Evolutionary conservation across 345 rosid species (phyloP), one percentile per base, ranked within the genome.

Genomic region (Eutrema yunnanense): DNA sequence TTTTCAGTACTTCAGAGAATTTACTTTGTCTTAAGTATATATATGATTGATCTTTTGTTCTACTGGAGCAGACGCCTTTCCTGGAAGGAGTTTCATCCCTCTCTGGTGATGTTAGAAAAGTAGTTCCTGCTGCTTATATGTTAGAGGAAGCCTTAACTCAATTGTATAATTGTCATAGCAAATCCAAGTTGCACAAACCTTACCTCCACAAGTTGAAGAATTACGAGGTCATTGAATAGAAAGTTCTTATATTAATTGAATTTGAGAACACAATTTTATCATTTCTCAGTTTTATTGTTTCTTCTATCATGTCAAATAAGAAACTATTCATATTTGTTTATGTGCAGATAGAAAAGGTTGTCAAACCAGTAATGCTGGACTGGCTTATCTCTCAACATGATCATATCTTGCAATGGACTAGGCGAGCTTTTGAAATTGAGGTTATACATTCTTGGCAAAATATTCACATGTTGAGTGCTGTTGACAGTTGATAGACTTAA

Each of bases 311-410:
- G 61, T 60, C 40, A 67, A 42, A 33, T 68, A 41, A 65, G 29
- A 44, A 57, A 68, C 47, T 42, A 9, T 54, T 50, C 13, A 19
- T 50, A 62, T 64, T 53, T 49, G 22, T 34, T 50, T 64, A 6
- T 77, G 46, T 73, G 81, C 96, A 94, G 97, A 88, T 91, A 63
- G 86, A 81, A 84, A 86, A 85, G 76, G 83, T 79, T 76, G 85
- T 88, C 16, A 82, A 79, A 63, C 92, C 97, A 27, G 78, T 91
- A 50, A 87, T 94, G 87, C 87, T 91, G 79, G 97, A 94, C 82
- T 94, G 98, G 98, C 86, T 88, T 70, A 94, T 94, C 71, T 85
- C 93, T 65, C 96, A 89, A 83, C 97, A 94, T 79, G 78, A 82
- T 74, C 96, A 84, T 80, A 89, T 91, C 53, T 77, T 91, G 87